phyloP scores from a whole-genome alignment of 371 early-diverging fungal genomes.

The Vittaforma corneae region DNA sequence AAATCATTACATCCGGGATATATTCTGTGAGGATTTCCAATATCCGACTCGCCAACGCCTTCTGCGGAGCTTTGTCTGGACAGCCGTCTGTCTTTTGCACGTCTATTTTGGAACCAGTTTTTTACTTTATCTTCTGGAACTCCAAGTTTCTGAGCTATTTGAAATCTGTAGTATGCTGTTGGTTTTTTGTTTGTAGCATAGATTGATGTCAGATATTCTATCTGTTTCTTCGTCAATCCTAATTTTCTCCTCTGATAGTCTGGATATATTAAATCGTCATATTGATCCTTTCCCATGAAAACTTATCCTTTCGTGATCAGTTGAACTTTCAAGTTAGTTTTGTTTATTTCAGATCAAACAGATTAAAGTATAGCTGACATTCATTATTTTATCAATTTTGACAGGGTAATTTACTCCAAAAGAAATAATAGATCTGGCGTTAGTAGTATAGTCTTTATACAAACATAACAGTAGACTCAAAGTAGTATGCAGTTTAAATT shows the following conservation, averaged over 20 bases:
- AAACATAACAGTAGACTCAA: no score
- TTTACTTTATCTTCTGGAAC: conserved; percentile 46
- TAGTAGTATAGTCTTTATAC: no score
- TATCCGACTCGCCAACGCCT: background rate
- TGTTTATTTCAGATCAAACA: no score
- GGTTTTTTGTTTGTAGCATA: conserved; percentile 50
- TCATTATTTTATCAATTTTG: no score
- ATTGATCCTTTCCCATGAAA: no score
- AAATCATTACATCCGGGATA: conserved; percentile 39
- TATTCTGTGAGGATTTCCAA: background rate
- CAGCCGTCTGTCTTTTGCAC: conserved; percentile 47
- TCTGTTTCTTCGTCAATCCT: conserved; percentile 41
- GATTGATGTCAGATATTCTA: conserved; percentile 26
- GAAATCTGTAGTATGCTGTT: conserved; percentile 32
- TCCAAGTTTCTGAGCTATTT: conserved; percentile 20
- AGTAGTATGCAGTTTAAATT: no score
- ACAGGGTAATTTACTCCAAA: no score
- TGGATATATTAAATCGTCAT: no score
- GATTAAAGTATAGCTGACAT: no score
- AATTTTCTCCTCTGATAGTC: conserved; percentile 23
- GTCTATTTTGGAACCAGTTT: conserved; percentile 58
- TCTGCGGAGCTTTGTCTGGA: background rate
- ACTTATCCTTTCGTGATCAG: no score
- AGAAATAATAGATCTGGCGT: no score
- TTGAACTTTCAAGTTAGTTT: no score